Percentiles rank a stretch among this genome's conserved stretches.
Evolutionary conservation across 2,329 filamentous ascomycete genomes (phyloP).

Genomic region (Trichoderma guizhouense): DNA sequence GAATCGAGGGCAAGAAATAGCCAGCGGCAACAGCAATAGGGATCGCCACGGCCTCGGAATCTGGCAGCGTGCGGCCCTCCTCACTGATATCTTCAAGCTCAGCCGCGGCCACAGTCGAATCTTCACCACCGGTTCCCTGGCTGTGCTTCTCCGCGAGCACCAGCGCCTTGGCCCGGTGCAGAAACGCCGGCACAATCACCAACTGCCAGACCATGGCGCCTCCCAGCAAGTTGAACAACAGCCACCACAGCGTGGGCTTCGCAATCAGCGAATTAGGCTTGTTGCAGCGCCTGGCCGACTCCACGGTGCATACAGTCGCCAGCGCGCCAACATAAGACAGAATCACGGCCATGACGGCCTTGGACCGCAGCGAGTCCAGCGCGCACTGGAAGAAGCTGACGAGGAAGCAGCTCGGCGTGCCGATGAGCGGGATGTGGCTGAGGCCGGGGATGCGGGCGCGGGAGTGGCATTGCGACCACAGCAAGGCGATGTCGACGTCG

Average conservation of each 20-base stretch:
- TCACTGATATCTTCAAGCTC: not conserved
- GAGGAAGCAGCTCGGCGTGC: slow-evolving; percentile 47
- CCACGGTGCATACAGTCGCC: slow-evolving; percentile 48
- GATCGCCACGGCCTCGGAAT: slow-evolving; percentile 56
- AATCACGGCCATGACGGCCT: slow-evolving; percentile 40
- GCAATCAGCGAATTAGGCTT: slow-evolving; percentile 35
- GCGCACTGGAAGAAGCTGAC: slow-evolving; percentile 49
- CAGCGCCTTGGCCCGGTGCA: slow-evolving; percentile 41
- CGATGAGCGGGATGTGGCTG: slow-evolving; percentile 43
- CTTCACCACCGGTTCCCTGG: slow-evolving; percentile 51
- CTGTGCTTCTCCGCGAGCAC: slow-evolving; percentile 24
- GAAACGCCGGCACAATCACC: slow-evolving; percentile 48
- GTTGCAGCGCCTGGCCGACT: slow-evolving; percentile 46
- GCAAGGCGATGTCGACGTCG: slow-evolving; percentile 50
- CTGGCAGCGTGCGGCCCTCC: slow-evolving; percentile 37
- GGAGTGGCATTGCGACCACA: slow-evolving; percentile 53
- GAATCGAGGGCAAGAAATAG: slow-evolving; percentile 44
- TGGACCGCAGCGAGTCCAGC: slow-evolving; percentile 39
- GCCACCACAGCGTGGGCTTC: slow-evolving; percentile 41
- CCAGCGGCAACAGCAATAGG: slow-evolving; percentile 47
- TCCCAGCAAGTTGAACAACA: slow-evolving; percentile 47
- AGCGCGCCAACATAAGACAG: slow-evolving; percentile 46
- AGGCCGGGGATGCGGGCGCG: slow-evolving; percentile 43
- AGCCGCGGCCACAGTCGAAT: slow-evolving; percentile 38
- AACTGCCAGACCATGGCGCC: slow-evolving; percentile 52